Base-by-base conservation (phyloP, 331 rosid genomes). In the Rosa hybrid region DNA sequence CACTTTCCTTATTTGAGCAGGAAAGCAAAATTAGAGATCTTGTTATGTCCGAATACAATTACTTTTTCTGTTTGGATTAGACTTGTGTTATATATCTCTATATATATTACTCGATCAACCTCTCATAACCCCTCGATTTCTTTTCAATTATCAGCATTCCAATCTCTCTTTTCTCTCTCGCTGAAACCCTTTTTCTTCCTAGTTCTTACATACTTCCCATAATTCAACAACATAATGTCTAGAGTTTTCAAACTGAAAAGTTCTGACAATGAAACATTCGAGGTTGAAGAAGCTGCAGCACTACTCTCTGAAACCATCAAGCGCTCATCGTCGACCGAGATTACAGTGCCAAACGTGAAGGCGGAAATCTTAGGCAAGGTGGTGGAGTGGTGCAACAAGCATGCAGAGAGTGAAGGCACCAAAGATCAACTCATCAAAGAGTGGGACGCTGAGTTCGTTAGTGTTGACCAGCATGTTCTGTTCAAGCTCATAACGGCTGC, bases 381-480 rank as follows among this genome's bases (percentile, higher is more conserved):
- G 45, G 10, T 81, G 23, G 53, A n/a, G 34, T 68, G 76, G 76
- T 75, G 84, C 71, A 14, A 68, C 44, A 56, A 8, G 76, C 84
- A 81, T n/a, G 63, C 27, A 27, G 38, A 68, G 30, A 17, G 27
- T 5, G 17, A 34, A 8, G 71, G 0, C n/a, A 34, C 38, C 11
- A 12, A 42, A 6, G 63, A 74, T 13, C 60, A 67, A 20, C 76
- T 44, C 8, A 62, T 23, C 41, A 12, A 75, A 20, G 25, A 51
- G 54, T 81, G 79, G 71, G 76, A 75, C 51, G 80, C 12, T 16
- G n/a, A 75, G 13, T 75, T 81, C 48, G 8, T 68, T 6, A 13
- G 71, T 8, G 27, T 56, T 10, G 63, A 81, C 30, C 77, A 81
- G 41, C 72, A 23, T 13, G 12, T 46, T 30, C 80, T 81, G 64